Conservation (phyloP, 176 grass and related monocot species). For the Oryza punctata region DNA sequence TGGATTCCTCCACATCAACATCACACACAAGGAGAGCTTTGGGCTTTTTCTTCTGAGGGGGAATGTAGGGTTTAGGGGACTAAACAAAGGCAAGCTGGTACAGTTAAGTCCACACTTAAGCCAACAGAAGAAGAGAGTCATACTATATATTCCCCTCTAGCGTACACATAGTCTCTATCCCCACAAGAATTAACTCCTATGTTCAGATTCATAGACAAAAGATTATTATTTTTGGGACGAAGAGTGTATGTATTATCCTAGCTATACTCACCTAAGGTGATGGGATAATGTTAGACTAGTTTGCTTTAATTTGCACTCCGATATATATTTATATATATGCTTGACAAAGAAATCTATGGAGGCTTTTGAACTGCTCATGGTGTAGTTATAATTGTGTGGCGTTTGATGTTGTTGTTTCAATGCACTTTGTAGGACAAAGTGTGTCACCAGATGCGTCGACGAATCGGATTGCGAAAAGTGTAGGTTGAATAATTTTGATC, state of each 20-base stretch:
- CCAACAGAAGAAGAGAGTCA: constrained; percentile 39
- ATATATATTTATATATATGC: constrained; percentile 19
- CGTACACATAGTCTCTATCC: constrained; percentile 14
- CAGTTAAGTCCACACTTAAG: constrained; percentile 29
- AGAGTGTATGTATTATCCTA: not conserved
- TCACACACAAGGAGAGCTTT: constrained; percentile 38
- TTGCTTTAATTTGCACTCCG: constrained; percentile 23
- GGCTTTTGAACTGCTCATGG: constrained; percentile 40
- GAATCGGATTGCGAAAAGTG: constrained; percentile 65
- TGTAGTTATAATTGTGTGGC: constrained; percentile 30
- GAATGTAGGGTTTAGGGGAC: constrained; percentile 38
- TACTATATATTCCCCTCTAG: constrained; percentile 27
- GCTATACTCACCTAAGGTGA: constrained; percentile 1
- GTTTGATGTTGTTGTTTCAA: constrained; percentile 40
- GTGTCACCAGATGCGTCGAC: constrained; percentile 37
- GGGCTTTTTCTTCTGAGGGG: not conserved
- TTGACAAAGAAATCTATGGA: constrained; percentile 12
- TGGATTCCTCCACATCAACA: constrained; percentile 56
- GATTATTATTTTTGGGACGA: too few species aligned
- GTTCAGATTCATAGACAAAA: too few species aligned
- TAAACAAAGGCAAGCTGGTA: constrained; percentile 37
- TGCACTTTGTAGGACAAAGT: constrained; percentile 50
- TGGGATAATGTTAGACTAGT: constrained; percentile 35
- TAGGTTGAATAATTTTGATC: constrained; percentile 33
- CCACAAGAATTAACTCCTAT: too few species aligned